phyloP scores from a whole-genome alignment of 345 rosid genomes.

The Salix suchowensis region DNA sequence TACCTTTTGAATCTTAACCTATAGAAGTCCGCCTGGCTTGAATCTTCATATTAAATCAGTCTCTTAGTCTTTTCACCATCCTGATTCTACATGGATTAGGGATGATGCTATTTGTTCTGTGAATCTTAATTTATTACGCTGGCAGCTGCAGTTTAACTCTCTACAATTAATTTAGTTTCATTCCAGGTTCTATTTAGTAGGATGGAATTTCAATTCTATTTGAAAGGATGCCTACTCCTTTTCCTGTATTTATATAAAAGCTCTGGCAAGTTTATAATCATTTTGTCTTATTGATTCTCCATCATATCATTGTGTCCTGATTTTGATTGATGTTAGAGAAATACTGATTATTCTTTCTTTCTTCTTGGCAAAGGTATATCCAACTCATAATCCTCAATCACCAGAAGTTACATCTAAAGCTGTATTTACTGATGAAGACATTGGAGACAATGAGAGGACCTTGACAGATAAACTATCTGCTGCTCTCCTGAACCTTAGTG shows the following conservation, averaged over 20 bases:
- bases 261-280: not conserved
- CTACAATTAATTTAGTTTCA: not conserved
- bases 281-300: not conserved
- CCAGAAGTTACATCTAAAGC: slow-evolving; percentile 54
- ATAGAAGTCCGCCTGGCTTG: not conserved
- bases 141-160: not conserved
- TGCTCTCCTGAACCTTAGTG: slow-evolving; percentile 72
- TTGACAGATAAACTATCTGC: slow-evolving; percentile 68
- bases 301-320: not conserved
- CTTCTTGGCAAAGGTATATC: slow-evolving; percentile 30
- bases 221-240: not conserved
- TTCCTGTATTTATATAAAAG: not conserved
- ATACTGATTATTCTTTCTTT: slow-evolving; percentile 13
- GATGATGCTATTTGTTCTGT: not conserved
- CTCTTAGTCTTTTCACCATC: not conserved
- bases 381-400: slow-evolving; percentile 47
- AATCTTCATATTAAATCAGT: not conserved
- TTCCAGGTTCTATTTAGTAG: not conserved
- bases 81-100: not conserved
- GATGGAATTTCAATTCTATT: not conserved
- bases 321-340: not conserved
- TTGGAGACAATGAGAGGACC: slow-evolving; percentile 42
- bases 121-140: not conserved
- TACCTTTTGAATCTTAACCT: not conserved
- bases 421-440: slow-evolving; percentile 43